These are phyloP conservation scores for Circinella minor DNA, from an alignment of 371 early-diverging fungal species.

Conservation along the genomic window DNA sequence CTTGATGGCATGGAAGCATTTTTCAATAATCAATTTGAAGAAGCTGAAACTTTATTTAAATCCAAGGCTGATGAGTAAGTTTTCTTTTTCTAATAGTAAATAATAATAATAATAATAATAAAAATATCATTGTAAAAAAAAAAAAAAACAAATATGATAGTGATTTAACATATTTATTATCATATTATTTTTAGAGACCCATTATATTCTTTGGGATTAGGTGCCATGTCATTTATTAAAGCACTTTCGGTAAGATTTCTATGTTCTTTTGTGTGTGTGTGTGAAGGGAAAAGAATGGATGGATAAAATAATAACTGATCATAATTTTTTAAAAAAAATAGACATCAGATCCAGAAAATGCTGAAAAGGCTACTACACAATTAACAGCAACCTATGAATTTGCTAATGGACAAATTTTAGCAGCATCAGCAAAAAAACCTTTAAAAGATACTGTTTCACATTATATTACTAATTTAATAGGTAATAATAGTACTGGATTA, in stretches of 20 bases:
- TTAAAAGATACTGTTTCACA: slow-evolving; percentile 43
- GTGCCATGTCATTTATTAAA: slow-evolving; percentile 46
- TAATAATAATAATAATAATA: too few relatives aligned
- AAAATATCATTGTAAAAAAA: too few relatives aligned
- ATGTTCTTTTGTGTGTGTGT: not conserved
- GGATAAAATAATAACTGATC: too few relatives aligned
- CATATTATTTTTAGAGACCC: slow-evolving; percentile 30
- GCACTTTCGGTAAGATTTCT: slow-evolving; percentile 14
- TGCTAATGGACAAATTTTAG: slow-evolving; percentile 57
- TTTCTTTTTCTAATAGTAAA: too few relatives aligned
- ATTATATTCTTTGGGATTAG: slow-evolving; percentile 41
- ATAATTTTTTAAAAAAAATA: too few relatives aligned
- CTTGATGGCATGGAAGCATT: slow-evolving; percentile 49
- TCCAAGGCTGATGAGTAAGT: slow-evolving; percentile 29
- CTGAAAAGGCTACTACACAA: slow-evolving; percentile 46
- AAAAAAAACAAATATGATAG: not conserved
- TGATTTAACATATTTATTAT: not conserved
- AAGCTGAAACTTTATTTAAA: slow-evolving; percentile 37
- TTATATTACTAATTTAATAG: slow-evolving; percentile 45
- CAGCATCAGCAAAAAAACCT: slow-evolving; percentile 52
- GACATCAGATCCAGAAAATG: slow-evolving; percentile 58
- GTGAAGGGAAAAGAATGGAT: not conserved
- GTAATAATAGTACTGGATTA: slow-evolving; percentile 39
- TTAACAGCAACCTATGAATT: slow-evolving; percentile 53
- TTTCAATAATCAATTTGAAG: slow-evolving; percentile 56